Evolutionary conservation across 208 protist genomes (phyloP).

Genomic region (Herpetomonas tarakana): DNA sequence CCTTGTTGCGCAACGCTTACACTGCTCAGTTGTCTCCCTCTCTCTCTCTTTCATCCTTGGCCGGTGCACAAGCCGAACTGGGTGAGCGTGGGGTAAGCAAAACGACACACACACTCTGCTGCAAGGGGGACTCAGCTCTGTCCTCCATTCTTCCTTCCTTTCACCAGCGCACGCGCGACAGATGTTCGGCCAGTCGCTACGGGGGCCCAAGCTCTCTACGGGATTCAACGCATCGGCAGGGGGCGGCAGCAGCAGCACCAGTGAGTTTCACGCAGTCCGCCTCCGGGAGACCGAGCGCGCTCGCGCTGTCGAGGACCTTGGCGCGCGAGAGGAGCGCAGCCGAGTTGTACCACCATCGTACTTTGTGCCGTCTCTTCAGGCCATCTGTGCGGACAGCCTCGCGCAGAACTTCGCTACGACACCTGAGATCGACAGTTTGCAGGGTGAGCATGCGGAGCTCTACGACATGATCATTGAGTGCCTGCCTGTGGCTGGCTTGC

Average conservation of each 20-base stretch:
- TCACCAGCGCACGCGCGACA: no score
- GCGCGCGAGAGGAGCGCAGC: slow-evolving; percentile 13
- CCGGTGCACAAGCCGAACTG: no score
- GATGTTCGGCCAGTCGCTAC: neutral
- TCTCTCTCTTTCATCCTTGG: no score
- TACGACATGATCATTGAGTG: slow-evolving; percentile 69
- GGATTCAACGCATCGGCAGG: neutral
- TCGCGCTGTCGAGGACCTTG: slow-evolving; percentile 13
- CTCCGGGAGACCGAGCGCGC: slow-evolving; percentile 42
- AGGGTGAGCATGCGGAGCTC: slow-evolving; percentile 33
- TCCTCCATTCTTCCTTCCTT: no score
- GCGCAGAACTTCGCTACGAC: slow-evolving; percentile 61
- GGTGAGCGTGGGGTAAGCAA: no score
- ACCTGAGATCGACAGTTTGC: slow-evolving; percentile 56
- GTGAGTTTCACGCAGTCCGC: slow-evolving; percentile 20
- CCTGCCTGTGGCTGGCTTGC: slow-evolving; percentile 33
- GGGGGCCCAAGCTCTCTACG: neutral
- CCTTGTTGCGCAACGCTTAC: neutral
- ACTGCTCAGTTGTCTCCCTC: neutral
- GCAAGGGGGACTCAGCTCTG: no score
- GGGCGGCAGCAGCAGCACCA: neutral
- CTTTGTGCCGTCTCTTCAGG: slow-evolving; percentile 80
- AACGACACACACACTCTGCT: no score
- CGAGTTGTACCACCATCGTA: slow-evolving; percentile 33
- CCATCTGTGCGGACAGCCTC: slow-evolving; percentile 64